Evolutionary conservation across 2,329 filamentous ascomycete species (phyloP).

Genomic region (Endoconidiophora laricicola): DNA sequence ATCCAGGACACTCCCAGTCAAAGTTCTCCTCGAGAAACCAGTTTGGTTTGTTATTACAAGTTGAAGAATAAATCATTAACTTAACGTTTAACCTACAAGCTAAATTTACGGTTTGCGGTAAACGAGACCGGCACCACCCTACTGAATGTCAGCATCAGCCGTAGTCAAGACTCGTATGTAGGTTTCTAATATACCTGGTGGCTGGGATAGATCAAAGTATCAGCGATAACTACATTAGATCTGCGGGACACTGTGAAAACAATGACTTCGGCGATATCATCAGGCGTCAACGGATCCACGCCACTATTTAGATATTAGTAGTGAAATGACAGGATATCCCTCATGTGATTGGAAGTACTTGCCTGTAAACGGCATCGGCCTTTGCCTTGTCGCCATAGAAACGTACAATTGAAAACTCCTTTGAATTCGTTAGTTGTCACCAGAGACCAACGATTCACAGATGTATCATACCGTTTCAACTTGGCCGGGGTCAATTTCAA

Average conservation of each 20-base stretch:
- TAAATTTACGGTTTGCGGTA: slow-evolving; percentile 16
- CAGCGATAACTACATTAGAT: slow-evolving; percentile 82
- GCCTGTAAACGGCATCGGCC: slow-evolving; percentile 80
- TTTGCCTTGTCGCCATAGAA: slow-evolving; percentile 81
- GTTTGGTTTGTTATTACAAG: background rate
- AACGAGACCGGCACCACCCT: slow-evolving; percentile 20
- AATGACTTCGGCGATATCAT: slow-evolving; percentile 80
- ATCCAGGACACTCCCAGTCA: background rate
- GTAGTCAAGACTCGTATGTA: background rate
- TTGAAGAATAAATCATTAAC: background rate
- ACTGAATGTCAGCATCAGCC: slow-evolving; percentile 1
- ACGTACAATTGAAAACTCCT: slow-evolving; percentile 77
- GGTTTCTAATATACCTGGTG: slow-evolving; percentile 50
- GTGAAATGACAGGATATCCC: background rate
- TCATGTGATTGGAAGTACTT: slow-evolving; percentile 21
- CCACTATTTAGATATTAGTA: slow-evolving; percentile 29
- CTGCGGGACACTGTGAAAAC: slow-evolving; percentile 71
- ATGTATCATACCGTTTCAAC: slow-evolving; percentile 57
- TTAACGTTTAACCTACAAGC: background rate
- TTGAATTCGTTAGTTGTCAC: slow-evolving; percentile 7
- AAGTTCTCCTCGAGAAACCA: background rate
- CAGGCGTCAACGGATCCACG: slow-evolving; percentile 67
- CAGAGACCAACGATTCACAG: background rate
- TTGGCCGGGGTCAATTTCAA: slow-evolving; percentile 81
- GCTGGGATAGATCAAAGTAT: slow-evolving; percentile 73